phyloP scores from a whole-genome alignment of 169 alveolate species.

The Fabrea salina region DNA sequence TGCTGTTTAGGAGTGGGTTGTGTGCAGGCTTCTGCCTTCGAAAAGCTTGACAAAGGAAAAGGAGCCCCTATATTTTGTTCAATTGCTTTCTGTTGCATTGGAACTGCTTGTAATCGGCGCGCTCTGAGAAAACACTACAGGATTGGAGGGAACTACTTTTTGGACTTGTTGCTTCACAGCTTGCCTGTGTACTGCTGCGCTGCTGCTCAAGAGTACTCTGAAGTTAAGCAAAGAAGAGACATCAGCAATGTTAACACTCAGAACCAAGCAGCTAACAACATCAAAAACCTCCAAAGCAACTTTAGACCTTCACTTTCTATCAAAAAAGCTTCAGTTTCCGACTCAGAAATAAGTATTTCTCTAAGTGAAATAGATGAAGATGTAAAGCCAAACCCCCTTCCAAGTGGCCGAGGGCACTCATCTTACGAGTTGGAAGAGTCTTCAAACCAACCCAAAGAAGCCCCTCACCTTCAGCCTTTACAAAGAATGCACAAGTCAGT shows the following conservation, averaged over 20 bases:
- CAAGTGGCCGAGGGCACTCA: too few relatives aligned
- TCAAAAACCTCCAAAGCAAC: too few relatives aligned
- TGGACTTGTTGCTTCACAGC: background rate
- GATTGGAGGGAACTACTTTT: conserved; percentile 10
- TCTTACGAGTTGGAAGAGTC: too few relatives aligned
- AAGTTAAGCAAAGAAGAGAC: background rate
- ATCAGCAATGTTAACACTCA: background rate
- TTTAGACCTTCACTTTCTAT: background rate
- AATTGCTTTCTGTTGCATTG: conserved; percentile 11
- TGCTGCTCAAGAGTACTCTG: conserved; percentile 10
- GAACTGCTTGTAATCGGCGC: background rate
- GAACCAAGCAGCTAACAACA: background rate
- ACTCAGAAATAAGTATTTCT: background rate
- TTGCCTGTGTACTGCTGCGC: background rate
- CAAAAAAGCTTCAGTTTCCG: background rate
- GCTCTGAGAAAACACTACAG: background rate
- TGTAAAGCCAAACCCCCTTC: background rate
- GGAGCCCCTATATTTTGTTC: background rate
- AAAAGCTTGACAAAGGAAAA: background rate
- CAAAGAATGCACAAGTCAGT: background rate
- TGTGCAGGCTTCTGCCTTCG: background rate
- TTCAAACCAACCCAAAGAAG: background rate
- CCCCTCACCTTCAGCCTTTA: background rate
- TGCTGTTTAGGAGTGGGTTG: background rate
- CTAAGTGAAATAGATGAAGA: too few relatives aligned